Evolutionary conservation across 2,329 filamentous ascomycete genomes (phyloP), one percentile per base, ranked within the genome.

Genomic region (Chrysoporthe puriensis): DNA sequence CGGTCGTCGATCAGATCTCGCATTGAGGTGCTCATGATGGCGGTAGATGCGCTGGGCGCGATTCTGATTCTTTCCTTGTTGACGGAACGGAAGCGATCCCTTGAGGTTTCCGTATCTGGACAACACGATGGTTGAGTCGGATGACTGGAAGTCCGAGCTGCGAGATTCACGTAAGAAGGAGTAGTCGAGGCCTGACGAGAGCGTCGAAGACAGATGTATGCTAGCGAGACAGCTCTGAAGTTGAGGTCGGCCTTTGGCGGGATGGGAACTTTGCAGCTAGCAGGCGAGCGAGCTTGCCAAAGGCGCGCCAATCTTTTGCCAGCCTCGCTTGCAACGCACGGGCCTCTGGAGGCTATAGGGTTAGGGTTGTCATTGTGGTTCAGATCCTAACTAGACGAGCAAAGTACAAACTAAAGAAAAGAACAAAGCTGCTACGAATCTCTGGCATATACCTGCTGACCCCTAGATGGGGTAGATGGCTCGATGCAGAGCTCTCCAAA

Each of bases 1-100:
- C 94, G 90, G 71, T 89, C 90, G 73, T 95, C 90, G 75, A 99
- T 90, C 76, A 97, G 83, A 77, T 94, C 89, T 78, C 86, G 87
- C 86, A 92, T 89, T 61, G 79, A 83, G 76, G 78, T 83, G 77
- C 86, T 89, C 88, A 90, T 90, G 18, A 75, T 86, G 77, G 72
- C 75, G 70, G 66, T 59, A 70, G 85, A 18, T 21, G 60, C 44
- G 63, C 46, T 26, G 42, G 34, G n/a, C 62, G 54, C 54, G 40
- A 56, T 46, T 52, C 4, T 26, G 21, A n/a, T 34, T 32, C 14
- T 16, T 52, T 60, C 50, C 67, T 62, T 70, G 56, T 62, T 36
- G 66, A 46, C 61, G n/a, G 32, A 61, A 36, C 32, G 62, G 36
- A 32, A 58, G 50, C 32, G 50, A 54, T 50, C 60, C 21, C 14